Evolutionary conservation across 1,139 yeast species (phyloP), one percentile per base, ranked within the genome.

Genomic region (Scheffersomyces stambukii): DNA sequence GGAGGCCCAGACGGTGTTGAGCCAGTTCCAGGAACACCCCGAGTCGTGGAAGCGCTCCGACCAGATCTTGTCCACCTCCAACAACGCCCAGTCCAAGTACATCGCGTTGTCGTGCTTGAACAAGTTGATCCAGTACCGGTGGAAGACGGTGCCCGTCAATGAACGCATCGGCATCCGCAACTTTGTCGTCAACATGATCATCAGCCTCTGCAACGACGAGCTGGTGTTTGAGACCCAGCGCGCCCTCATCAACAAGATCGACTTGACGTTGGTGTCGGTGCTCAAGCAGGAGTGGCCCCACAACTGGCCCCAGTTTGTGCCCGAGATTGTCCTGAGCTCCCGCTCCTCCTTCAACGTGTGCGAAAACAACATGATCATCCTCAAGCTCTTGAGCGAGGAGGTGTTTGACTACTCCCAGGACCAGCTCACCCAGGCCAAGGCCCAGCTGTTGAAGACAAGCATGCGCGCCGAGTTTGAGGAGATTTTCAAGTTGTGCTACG

Each of bases 271-370:
- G 50, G 98, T 91, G 21, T 94, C 91, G 50, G 81, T 91, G 30
- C 75, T 91, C 50, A 91, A 91, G 53, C 97, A 93, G 59, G 99
- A 91, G 54, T 91, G 99, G 99, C 99, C 99, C 22, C 88, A 81
- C 45, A 84, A 88, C 52, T 91, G 99, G 99, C 97, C 97, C 13
- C 85, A 83, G 46, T 91, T 93, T 49, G 82, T 91, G 31, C 96
- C 97, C 9, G 98, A 93, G 54, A 75, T 91, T 39, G 93, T 91
- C 24, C 73, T 73, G 40, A 81, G 95, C 41, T 81, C 95, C 30
- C 76, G 86, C 40, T 77, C 93, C 12, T 82, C 94, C 23, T 77
- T 83, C 57, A 89, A 88, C 47, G 96, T 91, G 28, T 93, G 98
- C 64, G 98, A 91, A 58, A 91, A 91, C 61, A 91, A 91, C 58